Base-by-base conservation (phyloP, 2,329 filamentous ascomycete species). In the Emmonsiellopsis sp. region DNA sequence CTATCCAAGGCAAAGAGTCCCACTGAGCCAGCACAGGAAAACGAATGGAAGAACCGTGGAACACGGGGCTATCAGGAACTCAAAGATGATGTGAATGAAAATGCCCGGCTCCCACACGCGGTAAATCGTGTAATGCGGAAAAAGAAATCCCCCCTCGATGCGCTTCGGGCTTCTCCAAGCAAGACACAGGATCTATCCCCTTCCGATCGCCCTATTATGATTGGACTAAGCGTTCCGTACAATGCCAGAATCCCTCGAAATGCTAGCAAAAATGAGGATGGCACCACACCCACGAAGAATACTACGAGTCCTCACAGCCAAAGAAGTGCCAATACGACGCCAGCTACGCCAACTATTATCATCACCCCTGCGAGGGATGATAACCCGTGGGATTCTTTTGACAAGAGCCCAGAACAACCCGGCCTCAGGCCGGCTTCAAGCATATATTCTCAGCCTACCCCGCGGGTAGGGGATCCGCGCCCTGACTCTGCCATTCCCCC, bases 161-260 rank as follows among this genome's bases (percentile, higher is more conserved):
- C 42, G 30, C 48, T 52, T 53, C 32, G 54, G 58, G 40, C 42
- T 60, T 46, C 56, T 57, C 15, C 60, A 57, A 30, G 61, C 20
- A 67, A 66, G 53, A 63, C 58, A n/a, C 58, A 67, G 38, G 69
- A 66, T 6, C 56, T 75, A 5, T 76, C 74, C 3, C 73, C 73
- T 2, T 73, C 70, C 1, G 72, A 74, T 55, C 62, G 72, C 10
- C 68, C 72, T 10, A 72, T 77, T 13, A 66, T 74, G 55, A 77
- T 77, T 51, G 74, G 75, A 9, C 65, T 75, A 8, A 69, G 66
- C 4, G 63, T 76, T 15, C 69, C 73, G 32, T 62, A 61, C 43
- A 56, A 67, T 42, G 41, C 41, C 16, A 10, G 7, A 10, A n/a
- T 1, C 7, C 15, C 38, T 6, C 10, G 7, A 20, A 44, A 32